Percentiles rank a stretch among this genome's conserved stretches.
These are phyloP conservation scores for Xanthoconium separans DNA, from an alignment of 1,284 basidiomycete genomes.

Conservation along the genomic window DNA sequence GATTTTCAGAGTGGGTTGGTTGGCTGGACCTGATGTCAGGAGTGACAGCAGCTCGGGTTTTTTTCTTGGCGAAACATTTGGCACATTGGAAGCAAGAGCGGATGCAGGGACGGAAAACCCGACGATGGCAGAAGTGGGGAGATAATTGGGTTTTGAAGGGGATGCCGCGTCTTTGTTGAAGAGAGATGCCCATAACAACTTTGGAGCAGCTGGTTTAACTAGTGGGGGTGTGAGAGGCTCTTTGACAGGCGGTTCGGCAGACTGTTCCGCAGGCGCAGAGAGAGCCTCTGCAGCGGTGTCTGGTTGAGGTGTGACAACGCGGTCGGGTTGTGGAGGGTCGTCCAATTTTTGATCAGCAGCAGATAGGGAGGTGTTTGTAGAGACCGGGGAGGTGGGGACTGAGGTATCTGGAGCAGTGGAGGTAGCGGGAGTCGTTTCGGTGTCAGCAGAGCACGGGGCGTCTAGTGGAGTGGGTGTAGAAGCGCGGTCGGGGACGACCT, in stretches of 20 bases:
- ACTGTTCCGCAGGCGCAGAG: neutral
- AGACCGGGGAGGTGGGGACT: slow-evolving; percentile 56
- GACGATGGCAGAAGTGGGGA: slow-evolving; percentile 64
- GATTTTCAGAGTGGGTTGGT: slow-evolving; percentile 37
- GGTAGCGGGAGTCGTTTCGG: slow-evolving; percentile 41
- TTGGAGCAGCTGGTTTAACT: slow-evolving; percentile 29
- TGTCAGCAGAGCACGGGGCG: slow-evolving; percentile 38
- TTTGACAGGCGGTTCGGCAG: neutral
- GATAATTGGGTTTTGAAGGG: slow-evolving; percentile 39
- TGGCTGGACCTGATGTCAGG: slow-evolving; percentile 48
- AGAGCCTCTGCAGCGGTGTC: slow-evolving; percentile 4
- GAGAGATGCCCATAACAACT: slow-evolving; percentile 74
- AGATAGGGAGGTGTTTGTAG: slow-evolving; percentile 60
- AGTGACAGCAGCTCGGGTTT: slow-evolving; percentile 58
- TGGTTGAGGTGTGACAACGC: slow-evolving; percentile 14
- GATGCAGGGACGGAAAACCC: slow-evolving; percentile 65
- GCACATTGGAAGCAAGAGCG: slow-evolving; percentile 13
- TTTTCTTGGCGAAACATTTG: slow-evolving; percentile 44
- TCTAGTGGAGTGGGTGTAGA: slow-evolving; percentile 22
- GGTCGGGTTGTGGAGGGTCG: slow-evolving; percentile 14
- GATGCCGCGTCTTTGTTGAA: slow-evolving; percentile 46
- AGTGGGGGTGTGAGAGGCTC: slow-evolving; percentile 8
- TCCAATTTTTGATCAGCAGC: slow-evolving; percentile 19
- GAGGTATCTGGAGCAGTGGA: slow-evolving; percentile 47
- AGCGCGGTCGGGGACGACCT: slow-evolving; percentile 9